Base-by-base conservation (phyloP, 192 early-diverging fungal species). In the Funneliformis geosporum region DNA sequence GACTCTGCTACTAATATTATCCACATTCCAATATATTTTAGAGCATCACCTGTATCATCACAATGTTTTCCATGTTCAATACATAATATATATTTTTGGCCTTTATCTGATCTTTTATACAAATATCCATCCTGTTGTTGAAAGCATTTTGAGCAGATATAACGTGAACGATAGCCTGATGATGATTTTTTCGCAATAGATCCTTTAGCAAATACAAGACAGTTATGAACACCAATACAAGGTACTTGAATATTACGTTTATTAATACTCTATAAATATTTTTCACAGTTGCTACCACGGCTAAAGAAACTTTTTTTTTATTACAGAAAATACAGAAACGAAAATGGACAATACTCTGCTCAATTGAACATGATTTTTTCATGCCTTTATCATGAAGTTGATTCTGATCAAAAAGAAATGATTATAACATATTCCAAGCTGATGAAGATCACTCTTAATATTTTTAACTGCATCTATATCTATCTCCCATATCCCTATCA, bases 401-500 rank as follows among this genome's bases (percentile, higher is more conserved):
- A 2, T 68, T 68, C 18, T 69, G 67, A 69, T 69, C 67, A 69
- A 69, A 69, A 18, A 28, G 23, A 40, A 42, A 8, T 69, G 67
- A 69, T n/a, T 38, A 69, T 28, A 28, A 1, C 67, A 69, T 40
- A 69, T 28, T 33, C 67, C 67, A 38, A 42, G 67, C 38, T 33
- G 27, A 8, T 69, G 9, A 42, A 33, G 6, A 38, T 18, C 3
- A 2, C 9, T 40, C 12, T 69, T 69, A 69, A 8, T 16, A n/a
- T 69, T 1, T 69, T 69, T 38, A 12, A 69, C 21, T 28, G 25
- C 67, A 69, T 69, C 40, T 69, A 2, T 28, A 69, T 69, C 67
- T 69, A 69, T 69, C 40, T 69, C 67, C 67, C 67, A 69, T 69
- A 28, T 42, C 28, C 27, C 67, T 69, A 69, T 69, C 4, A 69